Evolutionary conservation across 1,284 basidiomycete species (phyloP).

Genomic region (Ustilago curta): DNA sequence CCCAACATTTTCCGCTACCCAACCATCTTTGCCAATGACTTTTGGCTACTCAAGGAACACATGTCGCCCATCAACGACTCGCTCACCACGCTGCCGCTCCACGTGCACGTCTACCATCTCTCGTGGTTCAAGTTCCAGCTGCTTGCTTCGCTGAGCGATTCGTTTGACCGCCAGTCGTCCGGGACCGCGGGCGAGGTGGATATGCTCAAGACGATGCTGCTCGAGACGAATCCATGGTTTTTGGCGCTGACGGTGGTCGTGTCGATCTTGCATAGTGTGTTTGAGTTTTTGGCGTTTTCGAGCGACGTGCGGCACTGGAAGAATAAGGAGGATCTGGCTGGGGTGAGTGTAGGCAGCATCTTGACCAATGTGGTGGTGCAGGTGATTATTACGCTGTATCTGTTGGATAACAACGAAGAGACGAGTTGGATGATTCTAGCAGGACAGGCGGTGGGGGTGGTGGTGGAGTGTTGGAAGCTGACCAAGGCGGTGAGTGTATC

Average conservation of each 20-base stretch:
- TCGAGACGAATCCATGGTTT: slow-evolving; percentile 91
- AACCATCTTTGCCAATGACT: slow-evolving; percentile 91
- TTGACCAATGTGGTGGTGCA: slow-evolving; percentile 89
- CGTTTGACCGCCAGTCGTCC: slow-evolving; percentile 76
- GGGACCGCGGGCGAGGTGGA: slow-evolving; percentile 72
- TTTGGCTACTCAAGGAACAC: slow-evolving; percentile 74
- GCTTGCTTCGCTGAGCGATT: slow-evolving; percentile 69
- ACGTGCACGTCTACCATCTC: slow-evolving; percentile 85
- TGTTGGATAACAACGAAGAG: slow-evolving; percentile 93
- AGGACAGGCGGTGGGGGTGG: slow-evolving; percentile 79
- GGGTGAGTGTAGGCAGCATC: slow-evolving; percentile 75
- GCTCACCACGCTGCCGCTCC: slow-evolving; percentile 75
- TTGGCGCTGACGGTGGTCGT: slow-evolving; percentile 80
- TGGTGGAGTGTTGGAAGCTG: slow-evolving; percentile 95
- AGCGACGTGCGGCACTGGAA: slow-evolving; percentile 95
- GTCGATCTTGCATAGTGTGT: slow-evolving; percentile 87
- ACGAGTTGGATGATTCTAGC: slow-evolving; percentile 95
- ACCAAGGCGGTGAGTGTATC: slow-evolving; percentile 82
- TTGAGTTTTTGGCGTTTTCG: slow-evolving; percentile 54
- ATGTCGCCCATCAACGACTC: slow-evolving; percentile 69
- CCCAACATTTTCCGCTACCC: slow-evolving; percentile 71
- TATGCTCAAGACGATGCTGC: slow-evolving; percentile 55
- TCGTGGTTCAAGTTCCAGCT: slow-evolving; percentile 68
- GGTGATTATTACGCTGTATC: slow-evolving; percentile 87
- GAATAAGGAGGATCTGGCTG: slow-evolving; percentile 79